phyloP scores from a whole-genome alignment of 2,329 filamentous ascomycete genomes.

The Emydomyces testavorans region DNA sequence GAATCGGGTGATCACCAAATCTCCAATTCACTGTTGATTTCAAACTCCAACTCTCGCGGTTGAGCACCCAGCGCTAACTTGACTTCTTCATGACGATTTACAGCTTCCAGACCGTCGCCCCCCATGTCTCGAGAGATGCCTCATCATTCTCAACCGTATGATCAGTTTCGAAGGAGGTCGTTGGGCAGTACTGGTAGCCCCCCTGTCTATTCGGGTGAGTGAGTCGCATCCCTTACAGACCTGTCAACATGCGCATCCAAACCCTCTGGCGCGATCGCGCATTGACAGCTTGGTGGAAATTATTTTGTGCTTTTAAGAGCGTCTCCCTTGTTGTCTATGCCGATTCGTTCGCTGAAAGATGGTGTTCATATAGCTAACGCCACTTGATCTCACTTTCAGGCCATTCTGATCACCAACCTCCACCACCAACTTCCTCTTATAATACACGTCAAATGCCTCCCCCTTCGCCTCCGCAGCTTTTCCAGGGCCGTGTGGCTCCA shows the following conservation, averaged over 20 bases:
- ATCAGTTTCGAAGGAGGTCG: slow-evolving; percentile 27
- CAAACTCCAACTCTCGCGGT: slow-evolving; percentile 13
- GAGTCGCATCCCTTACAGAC: slow-evolving; percentile 13
- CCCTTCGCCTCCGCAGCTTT: slow-evolving; percentile 41
- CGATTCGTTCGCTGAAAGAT: not conserved
- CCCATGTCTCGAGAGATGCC: slow-evolving; percentile 28
- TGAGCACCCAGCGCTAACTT: not conserved
- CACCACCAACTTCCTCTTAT: slow-evolving; percentile 28
- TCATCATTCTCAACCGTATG: slow-evolving; percentile 24
- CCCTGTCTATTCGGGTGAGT: slow-evolving; percentile 29
- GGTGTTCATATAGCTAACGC: slow-evolving; percentile 1
- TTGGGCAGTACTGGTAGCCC: slow-evolving; percentile 30
- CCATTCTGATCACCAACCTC: slow-evolving; percentile 16
- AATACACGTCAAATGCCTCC: slow-evolving; percentile 40
- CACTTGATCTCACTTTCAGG: slow-evolving; percentile 6
- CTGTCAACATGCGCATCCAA: not conserved
- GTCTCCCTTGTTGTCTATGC: not conserved
- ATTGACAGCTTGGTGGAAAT: not conserved
- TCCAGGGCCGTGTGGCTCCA: slow-evolving; percentile 32
- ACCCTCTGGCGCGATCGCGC: not conserved
- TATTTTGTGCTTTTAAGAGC: not conserved
- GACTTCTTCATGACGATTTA: slow-evolving; percentile 10
- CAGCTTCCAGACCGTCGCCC: slow-evolving; percentile 8
- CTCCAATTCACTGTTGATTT: slow-evolving; percentile 16
- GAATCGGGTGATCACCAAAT: not conserved